Percentiles rank a stretch among this genome's conserved stretches.
Conservation (phyloP, 176 grass and related monocot genomes). For the Eremochloa ophiuroides region DNA sequence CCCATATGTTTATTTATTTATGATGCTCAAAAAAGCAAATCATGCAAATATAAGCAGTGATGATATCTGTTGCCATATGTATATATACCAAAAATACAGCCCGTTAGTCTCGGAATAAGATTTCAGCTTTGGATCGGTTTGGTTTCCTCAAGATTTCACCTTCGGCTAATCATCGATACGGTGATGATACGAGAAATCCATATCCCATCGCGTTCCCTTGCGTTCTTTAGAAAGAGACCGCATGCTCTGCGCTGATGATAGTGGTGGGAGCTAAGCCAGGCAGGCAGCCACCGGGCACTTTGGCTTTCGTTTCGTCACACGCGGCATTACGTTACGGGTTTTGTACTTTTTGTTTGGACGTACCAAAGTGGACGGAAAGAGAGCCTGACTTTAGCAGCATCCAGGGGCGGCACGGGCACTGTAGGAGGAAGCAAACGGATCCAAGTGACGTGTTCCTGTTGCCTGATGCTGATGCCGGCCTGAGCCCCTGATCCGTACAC, state of each 20-base stretch:
- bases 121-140: too few species aligned
- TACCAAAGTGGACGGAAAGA: constrained; percentile 10
- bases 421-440: background rate
- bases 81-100: too few species aligned
- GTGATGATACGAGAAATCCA: background rate
- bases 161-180: background rate
- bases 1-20: too few species aligned
- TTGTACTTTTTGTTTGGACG: background rate
- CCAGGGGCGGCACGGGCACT: background rate
- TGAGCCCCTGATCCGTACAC: background rate
- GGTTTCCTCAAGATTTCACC: too few species aligned
- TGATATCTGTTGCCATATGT: too few species aligned
- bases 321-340: background rate
- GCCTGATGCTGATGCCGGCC: too few species aligned
- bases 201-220: background rate
- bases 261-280: background rate
- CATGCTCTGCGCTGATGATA: background rate
- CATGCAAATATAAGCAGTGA: too few species aligned
- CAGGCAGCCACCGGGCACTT: background rate
- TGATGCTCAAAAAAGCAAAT: too few species aligned
- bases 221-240: background rate
- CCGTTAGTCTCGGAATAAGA: too few species aligned
- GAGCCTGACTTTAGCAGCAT: background rate
- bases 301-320: background rate
- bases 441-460: background rate